Conservation (phyloP, 202 grass and related monocot genomes). For the Dendrocalamus latiflorus region DNA sequence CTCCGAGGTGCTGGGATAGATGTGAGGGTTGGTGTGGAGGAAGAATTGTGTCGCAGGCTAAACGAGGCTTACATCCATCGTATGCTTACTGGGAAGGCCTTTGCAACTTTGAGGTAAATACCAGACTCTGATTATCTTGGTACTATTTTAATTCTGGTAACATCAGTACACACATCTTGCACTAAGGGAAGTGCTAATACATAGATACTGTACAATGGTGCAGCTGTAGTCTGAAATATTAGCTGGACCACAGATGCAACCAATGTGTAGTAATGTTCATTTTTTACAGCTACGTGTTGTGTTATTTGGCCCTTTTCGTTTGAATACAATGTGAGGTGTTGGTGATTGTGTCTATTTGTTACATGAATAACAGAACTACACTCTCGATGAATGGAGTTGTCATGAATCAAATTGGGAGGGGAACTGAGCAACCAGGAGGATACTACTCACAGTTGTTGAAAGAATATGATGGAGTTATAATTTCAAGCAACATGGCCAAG, state of each 20-base stretch:
- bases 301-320: background rate
- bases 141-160: background rate
- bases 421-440: slow-evolving; percentile 49
- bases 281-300: background rate
- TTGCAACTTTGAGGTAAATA: slow-evolving; percentile 74
- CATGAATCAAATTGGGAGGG: slow-evolving; percentile 49
- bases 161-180: background rate
- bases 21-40: slow-evolving; percentile 56
- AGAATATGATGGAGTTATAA: slow-evolving; percentile 77
- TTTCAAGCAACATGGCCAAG: slow-evolving; percentile 65
- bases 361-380: slow-evolving; percentile 52
- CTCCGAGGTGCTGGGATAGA: slow-evolving; percentile 65
- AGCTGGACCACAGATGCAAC: background rate
- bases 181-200: background rate
- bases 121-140: background rate
- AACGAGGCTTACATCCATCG: slow-evolving; percentile 82
- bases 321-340: background rate
- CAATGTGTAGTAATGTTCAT: background rate
- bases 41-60: slow-evolving; percentile 49
- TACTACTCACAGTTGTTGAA: slow-evolving; percentile 78
- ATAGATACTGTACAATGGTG: background rate
- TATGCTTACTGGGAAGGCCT: slow-evolving; percentile 72
- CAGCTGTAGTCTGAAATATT: background rate
- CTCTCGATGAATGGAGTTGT: slow-evolving; percentile 58
- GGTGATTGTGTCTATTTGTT: background rate